These are phyloP conservation scores for Melaleuca quinquenervia DNA, from an alignment of 345 rosid species.

Conservation along the genomic window DNA sequence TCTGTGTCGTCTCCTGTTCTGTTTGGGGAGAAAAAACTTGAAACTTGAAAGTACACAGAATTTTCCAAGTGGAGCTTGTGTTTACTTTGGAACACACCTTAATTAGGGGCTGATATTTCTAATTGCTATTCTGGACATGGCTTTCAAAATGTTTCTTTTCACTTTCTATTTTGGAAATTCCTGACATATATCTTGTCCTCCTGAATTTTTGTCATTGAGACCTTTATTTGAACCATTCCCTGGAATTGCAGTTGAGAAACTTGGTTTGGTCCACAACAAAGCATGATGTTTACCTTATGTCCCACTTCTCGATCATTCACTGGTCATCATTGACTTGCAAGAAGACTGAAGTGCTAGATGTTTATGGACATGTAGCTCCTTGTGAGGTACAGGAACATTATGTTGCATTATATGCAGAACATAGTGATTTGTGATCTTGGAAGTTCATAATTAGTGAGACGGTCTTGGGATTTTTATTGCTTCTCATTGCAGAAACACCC, in stretches of 20 bases:
- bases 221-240: background rate
- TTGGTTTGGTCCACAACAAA: slow-evolving; percentile 55
- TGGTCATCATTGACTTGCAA: slow-evolving; percentile 45
- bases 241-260: slow-evolving; percentile 34
- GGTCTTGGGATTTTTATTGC: background rate
- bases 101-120: background rate
- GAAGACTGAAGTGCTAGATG: slow-evolving; percentile 46
- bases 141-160: background rate
- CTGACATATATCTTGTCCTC: background rate
- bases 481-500: slow-evolving; percentile 36
- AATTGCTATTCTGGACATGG: background rate
- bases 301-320: slow-evolving; percentile 43
- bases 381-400: slow-evolving; percentile 16
- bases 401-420: background rate
- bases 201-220: background rate
- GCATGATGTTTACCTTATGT: slow-evolving; percentile 53
- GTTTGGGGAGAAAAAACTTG: background rate
- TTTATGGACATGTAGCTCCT: slow-evolving; percentile 46
- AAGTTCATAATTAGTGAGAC: background rate
- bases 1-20: background rate
- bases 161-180: background rate
- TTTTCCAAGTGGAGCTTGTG: background rate
- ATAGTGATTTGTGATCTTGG: background rate
- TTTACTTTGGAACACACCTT: background rate
- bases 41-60: background rate